Evolutionary conservation across 129 eudicot species (phyloP).

Genomic region (Kitagawia praeruptora): DNA sequence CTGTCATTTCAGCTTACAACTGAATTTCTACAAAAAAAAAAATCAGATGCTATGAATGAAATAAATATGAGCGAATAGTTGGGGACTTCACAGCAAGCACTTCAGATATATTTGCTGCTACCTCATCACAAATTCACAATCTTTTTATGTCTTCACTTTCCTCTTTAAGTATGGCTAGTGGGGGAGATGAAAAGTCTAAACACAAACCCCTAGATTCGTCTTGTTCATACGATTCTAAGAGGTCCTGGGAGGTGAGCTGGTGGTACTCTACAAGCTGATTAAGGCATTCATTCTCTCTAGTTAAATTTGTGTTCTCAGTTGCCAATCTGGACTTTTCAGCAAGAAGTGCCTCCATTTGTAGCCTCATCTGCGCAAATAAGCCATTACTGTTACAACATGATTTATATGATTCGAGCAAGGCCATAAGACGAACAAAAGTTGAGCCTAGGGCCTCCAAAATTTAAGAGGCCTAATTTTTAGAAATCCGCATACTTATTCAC

Average conservation of each 20-base stretch:
- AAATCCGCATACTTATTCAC: no score
- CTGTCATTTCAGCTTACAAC: not conserved
- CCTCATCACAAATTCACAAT: conserved; percentile 2
- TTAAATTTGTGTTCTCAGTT: conserved; percentile 71
- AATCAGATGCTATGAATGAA: not conserved
- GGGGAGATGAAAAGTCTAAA: conserved; percentile 73
- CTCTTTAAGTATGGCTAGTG: conserved; percentile 11
- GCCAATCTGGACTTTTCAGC: conserved; percentile 92
- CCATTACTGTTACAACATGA: not conserved
- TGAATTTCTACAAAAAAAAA: not conserved
- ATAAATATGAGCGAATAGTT: not conserved
- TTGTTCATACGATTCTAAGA: conserved; percentile 52
- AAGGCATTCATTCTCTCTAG: conserved; percentile 77
- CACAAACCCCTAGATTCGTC: conserved; percentile 45
- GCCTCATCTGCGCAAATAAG: conserved; percentile 56
- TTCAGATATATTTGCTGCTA: not conserved
- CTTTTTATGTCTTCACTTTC: conserved; percentile 11
- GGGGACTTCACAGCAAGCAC: not conserved
- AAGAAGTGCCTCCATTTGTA: conserved; percentile 84
- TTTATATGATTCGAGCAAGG: not conserved
- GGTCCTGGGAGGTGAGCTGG: conserved; percentile 65
- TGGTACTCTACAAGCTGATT: conserved; percentile 92
- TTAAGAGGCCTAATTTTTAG: no score
- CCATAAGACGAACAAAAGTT: no score
- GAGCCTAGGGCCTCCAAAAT: not conserved